Evolutionary conservation across 2,329 filamentous ascomycete genomes (phyloP).

Genomic region (Mycosphaerella sp.): DNA sequence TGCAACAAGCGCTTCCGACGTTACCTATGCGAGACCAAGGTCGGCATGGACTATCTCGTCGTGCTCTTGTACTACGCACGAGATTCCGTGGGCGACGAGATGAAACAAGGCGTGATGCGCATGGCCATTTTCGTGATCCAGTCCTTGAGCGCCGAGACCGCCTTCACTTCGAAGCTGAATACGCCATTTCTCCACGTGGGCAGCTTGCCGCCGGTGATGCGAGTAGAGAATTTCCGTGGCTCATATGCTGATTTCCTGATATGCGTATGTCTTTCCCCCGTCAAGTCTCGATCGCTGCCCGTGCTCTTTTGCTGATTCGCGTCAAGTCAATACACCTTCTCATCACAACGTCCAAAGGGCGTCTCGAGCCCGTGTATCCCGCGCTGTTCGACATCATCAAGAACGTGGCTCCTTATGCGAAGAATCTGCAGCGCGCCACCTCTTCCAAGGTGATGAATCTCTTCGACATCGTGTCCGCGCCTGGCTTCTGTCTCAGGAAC

Average conservation of each 20-base stretch:
- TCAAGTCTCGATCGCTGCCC: background rate
- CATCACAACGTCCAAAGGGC: conserved; percentile 85
- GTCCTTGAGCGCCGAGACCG: conserved; percentile 85
- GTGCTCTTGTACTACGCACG: conserved; percentile 88
- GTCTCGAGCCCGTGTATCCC: conserved; percentile 83
- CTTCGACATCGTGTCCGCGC: conserved; percentile 86
- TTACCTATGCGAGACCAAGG: conserved; percentile 93
- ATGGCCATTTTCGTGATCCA: conserved; percentile 98
- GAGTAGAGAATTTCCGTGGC: conserved; percentile 76
- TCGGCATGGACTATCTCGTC: conserved; percentile 87
- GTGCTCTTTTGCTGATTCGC: conserved; percentile 8
- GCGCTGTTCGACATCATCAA: conserved; percentile 87
- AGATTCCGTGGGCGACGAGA: conserved; percentile 75
- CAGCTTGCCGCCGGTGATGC: conserved; percentile 72
- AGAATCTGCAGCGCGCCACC: conserved; percentile 66
- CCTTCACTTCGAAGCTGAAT: conserved; percentile 85
- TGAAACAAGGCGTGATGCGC: conserved; percentile 84
- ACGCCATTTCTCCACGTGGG: conserved; percentile 84
- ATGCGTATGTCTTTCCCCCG: conserved; percentile 53
- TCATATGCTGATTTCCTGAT: conserved; percentile 92
- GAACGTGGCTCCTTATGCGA: conserved; percentile 80
- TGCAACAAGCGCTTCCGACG: conserved; percentile 96
- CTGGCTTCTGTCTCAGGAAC: conserved; percentile 84
- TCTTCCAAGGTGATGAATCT: conserved; percentile 80
- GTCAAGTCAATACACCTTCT: conserved; percentile 77